A percentile compares a stretch with the other conserved stretches of the same genome.
phyloP scores from a whole-genome alignment of 1,284 basidiomycete genomes.

The Puccinia horiana region DNA sequence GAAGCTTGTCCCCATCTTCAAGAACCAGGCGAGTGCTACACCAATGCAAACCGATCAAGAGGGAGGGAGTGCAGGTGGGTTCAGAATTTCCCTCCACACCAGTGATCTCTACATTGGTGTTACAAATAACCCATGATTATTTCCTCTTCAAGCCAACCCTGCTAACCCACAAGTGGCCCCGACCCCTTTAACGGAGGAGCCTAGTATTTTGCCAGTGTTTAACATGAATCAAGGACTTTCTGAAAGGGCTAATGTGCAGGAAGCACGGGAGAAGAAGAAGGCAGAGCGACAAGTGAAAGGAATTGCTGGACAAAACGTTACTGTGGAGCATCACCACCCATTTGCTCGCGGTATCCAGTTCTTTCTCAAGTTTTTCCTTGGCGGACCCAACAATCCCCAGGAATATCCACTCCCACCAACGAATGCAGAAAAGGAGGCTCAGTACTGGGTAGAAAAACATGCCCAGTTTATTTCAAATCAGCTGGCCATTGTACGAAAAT shows the following conservation, averaged over 20 bases:
- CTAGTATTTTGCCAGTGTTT: not conserved
- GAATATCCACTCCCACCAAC: not conserved
- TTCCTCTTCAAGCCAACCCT: not conserved
- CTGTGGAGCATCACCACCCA: not conserved
- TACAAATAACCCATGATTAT: not conserved
- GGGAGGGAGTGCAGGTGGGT: not conserved
- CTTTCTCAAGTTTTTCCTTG: constrained; percentile 10
- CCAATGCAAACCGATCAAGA: constrained; percentile 9
- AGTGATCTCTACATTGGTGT: not conserved
- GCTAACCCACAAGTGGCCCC: not conserved
- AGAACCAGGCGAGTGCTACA: not conserved
- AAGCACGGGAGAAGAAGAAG: not conserved
- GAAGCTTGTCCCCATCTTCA: not conserved
- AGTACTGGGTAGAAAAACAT: not conserved
- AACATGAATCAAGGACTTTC: not conserved
- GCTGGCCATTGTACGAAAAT: not conserved
- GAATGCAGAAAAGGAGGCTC: not conserved
- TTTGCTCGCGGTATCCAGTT: not conserved
- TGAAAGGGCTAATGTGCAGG: not conserved
- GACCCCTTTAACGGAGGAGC: not conserved
- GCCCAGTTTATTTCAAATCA: not conserved
- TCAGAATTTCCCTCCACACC: no score
- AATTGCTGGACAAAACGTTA: not conserved
- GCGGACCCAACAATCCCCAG: not conserved
- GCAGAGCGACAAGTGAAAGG: not conserved